Evolutionary conservation across 305 asterid genomes (phyloP).

Genomic region (Withania somnifera): DNA sequence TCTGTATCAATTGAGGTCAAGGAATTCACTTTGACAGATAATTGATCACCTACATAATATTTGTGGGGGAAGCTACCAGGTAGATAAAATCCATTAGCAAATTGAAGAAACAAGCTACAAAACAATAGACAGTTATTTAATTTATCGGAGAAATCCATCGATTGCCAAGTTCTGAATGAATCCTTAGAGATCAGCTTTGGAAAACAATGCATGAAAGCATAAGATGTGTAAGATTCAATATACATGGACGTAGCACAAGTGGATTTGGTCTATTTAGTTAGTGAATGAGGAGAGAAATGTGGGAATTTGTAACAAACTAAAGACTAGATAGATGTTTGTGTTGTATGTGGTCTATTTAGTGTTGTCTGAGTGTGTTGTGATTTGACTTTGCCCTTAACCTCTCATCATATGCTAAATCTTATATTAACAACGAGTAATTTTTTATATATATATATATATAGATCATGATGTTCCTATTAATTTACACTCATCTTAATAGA

Average conservation of each 20-base stretch:
- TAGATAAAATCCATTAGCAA: conserved; percentile 19
- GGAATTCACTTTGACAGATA: conserved; percentile 32
- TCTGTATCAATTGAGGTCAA: conserved; percentile 35
- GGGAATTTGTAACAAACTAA: conserved; percentile 1
- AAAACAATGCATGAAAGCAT: background rate
- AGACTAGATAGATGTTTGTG: background rate
- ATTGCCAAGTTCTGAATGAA: background rate
- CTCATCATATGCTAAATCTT: background rate
- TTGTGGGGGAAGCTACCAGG: conserved; percentile 34
- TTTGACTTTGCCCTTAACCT: background rate
- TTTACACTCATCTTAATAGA: background rate
- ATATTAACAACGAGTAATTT: background rate
- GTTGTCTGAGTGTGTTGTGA: background rate
- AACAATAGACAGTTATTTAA: background rate
- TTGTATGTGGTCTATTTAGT: background rate
- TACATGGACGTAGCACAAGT: background rate
- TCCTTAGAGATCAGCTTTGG: background rate
- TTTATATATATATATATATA: background rate
- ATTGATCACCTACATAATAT: conserved; percentile 19
- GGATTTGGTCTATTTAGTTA: background rate
- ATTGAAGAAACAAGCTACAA: conserved; percentile 2
- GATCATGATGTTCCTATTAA: accelerated
- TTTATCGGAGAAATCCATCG: conserved; percentile 7
- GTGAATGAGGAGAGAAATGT: background rate
- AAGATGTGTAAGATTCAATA: background rate